Evolutionary conservation across 768 basidiomycete species (phyloP).

Genomic region (Amanita subjunquillea): DNA sequence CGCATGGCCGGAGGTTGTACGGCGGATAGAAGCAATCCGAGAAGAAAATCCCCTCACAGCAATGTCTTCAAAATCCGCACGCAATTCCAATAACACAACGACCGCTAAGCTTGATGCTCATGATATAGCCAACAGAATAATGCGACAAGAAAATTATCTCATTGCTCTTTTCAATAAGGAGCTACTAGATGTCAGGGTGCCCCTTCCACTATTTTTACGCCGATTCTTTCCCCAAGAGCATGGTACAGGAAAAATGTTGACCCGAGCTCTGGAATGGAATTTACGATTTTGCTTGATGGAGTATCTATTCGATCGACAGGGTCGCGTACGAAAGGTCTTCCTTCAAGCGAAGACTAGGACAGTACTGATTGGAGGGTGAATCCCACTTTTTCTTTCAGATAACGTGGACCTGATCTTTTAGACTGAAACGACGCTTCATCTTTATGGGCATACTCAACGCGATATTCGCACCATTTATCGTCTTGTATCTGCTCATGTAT

Average conservation of each 20-base stretch:
- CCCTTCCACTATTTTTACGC: slow-evolving; percentile 54
- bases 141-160: slow-evolving; percentile 97
- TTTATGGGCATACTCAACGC: slow-evolving; percentile 98
- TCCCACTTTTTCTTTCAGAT: background rate
- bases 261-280: slow-evolving; percentile 95
- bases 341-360: slow-evolving; percentile 74
- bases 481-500: slow-evolving; percentile 92
- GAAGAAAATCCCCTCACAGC: slow-evolving; percentile 92
- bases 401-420: slow-evolving; percentile 18
- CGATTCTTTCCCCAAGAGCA: slow-evolving; percentile 40
- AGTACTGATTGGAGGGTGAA: slow-evolving; percentile 75
- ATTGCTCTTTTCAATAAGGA: slow-evolving; percentile 98
- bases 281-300: slow-evolving; percentile 91
- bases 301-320: slow-evolving; percentile 86
- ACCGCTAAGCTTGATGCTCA: slow-evolving; percentile 93
- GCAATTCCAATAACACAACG: slow-evolving; percentile 47
- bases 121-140: slow-evolving; percentile 94
- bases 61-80: slow-evolving; percentile 50
- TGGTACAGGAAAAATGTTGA: slow-evolving; percentile 71
- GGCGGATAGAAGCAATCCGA: slow-evolving; percentile 80
- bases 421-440: slow-evolving; percentile 76
- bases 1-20: slow-evolving; percentile 91
- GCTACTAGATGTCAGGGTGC: slow-evolving; percentile 77
- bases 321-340: slow-evolving; percentile 86
- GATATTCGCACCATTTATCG: slow-evolving; percentile 93